Conservation (phyloP, 2,329 filamentous ascomycete species). For the Fusarium nematophilum region DNA sequence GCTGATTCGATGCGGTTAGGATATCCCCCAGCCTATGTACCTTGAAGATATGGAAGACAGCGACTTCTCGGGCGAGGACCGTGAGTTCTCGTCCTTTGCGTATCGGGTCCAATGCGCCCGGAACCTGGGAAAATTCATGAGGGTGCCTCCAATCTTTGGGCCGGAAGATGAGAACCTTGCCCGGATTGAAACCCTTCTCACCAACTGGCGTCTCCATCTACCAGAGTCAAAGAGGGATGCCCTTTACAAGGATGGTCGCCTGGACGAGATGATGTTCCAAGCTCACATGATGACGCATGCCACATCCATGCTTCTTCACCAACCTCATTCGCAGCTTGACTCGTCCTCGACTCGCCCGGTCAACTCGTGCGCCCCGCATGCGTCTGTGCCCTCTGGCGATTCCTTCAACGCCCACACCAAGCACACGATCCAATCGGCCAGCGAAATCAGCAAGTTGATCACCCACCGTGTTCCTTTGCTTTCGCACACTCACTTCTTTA, state of each 20-base stretch:
- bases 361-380: constrained; percentile 75
- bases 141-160: constrained; percentile 62
- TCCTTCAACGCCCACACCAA: constrained; percentile 76
- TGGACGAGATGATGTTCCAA: constrained; percentile 94
- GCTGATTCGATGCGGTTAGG: constrained; percentile 51
- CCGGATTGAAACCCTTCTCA: constrained; percentile 64
- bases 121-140: constrained; percentile 81
- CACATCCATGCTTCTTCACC: constrained; percentile 79
- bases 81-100: constrained; percentile 83
- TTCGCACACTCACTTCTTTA: constrained; percentile 86
- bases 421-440: constrained; percentile 83
- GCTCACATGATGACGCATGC: constrained; percentile 81
- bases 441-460: constrained; percentile 79
- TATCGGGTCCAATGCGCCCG: constrained; percentile 86
- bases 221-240: constrained; percentile 78
- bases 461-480: constrained; percentile 78
- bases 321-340: constrained; percentile 81
- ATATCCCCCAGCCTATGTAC: constrained; percentile 68
- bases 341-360: constrained; percentile 67
- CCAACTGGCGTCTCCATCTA: constrained; percentile 84
- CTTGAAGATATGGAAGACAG: constrained; percentile 81
- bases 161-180: constrained; percentile 64
- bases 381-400: constrained; percentile 60
- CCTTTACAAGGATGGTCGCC: constrained; percentile 73
- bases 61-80: constrained; percentile 77